Conservation (phyloP, 768 basidiomycete species). For the Phaffia tasmanica region DNA sequence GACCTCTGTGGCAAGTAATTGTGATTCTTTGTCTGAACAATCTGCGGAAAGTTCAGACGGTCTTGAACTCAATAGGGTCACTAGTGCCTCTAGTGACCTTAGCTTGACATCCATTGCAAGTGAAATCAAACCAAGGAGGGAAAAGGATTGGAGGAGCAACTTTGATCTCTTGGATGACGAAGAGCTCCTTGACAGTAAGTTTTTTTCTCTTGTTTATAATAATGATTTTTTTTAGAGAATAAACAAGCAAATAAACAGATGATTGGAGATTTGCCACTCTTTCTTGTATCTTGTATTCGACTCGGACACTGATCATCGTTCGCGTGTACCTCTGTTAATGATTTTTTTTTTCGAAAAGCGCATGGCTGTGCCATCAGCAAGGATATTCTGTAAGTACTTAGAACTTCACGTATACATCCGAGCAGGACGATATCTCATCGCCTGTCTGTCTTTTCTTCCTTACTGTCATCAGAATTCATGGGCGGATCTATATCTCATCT, state of each 20-base stretch:
- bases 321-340: neutral
- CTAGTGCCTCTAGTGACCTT: no score
- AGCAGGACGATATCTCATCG: no score
- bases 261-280: neutral
- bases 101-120: neutral
- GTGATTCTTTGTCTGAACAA: no score
- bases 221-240: neutral
- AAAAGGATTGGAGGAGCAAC: conserved; percentile 29
- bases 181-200: conserved; percentile 30
- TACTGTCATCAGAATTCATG: conserved; percentile 25
- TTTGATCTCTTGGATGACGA: conserved; percentile 25
- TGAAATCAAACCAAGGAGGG: conserved; percentile 25
- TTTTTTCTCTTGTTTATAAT: neutral
- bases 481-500: conserved; percentile 28
- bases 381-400: conserved; percentile 22
- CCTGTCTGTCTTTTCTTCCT: no score
- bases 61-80: no score
- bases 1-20: no score
- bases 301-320: neutral
- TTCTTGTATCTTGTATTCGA: neutral
- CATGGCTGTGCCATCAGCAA: conserved; percentile 29
- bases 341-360: conserved; percentile 8
- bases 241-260: neutral
- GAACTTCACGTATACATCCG: no score
- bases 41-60: no score